Percentiles rank a stretch among this genome's conserved stretches.
phyloP scores from a whole-genome alignment of 192 early-diverging fungal species.

The Coemansia sp. region DNA sequence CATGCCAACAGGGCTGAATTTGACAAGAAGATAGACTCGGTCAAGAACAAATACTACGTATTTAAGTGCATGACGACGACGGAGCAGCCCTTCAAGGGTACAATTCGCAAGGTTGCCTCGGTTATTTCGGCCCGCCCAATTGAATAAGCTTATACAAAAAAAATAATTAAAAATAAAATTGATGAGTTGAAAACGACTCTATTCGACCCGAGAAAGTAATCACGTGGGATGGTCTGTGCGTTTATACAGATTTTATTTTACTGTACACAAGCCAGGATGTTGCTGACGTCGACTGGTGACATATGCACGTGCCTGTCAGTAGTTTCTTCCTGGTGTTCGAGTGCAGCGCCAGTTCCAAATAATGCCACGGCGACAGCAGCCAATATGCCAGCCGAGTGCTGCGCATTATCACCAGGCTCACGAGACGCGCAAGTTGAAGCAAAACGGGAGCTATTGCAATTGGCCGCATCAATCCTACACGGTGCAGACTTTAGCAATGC shows the following conservation, averaged over 20 bases:
- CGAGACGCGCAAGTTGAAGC: conserved; percentile 3
- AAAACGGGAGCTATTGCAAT: conserved; percentile 1
- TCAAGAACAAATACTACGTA: no score
- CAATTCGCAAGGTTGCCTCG: no score
- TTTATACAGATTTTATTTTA: no score
- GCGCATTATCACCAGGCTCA: not conserved
- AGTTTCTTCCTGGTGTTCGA: not conserved
- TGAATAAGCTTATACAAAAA: no score
- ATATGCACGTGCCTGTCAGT: not conserved
- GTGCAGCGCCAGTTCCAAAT: not conserved
- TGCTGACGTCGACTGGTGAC: not conserved
- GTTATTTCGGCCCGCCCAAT: no score
- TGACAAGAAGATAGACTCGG: no score
- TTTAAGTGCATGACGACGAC: no score
- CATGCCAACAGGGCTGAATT: no score
- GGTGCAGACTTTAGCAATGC: not conserved
- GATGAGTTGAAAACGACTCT: not conserved
- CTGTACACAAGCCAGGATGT: not conserved
- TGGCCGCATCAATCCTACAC: not conserved
- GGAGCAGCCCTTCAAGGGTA: no score
- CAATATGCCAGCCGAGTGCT: not conserved
- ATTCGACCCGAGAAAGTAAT: not conserved
- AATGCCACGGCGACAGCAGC: no score
- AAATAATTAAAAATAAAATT: no score
- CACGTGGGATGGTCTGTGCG: not conserved